Evolutionary conservation across 441 rosid genomes (phyloP), one percentile per base, ranked within the genome.

Genomic region (Corymbia calophylla): DNA sequence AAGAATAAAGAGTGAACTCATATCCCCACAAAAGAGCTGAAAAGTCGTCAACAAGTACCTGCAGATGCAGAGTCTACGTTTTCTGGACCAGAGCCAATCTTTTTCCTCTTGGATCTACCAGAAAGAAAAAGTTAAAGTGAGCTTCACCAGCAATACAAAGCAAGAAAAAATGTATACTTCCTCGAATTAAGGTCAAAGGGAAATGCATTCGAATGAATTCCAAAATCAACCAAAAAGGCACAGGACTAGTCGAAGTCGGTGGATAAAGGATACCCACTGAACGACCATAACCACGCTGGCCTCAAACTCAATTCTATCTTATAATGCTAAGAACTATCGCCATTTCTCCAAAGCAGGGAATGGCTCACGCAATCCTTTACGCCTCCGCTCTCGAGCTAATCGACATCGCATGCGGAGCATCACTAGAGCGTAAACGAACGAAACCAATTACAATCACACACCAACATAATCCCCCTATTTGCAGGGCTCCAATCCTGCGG

Each of bases 31-130:
- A 77, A 89, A 77, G 35, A 31, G 58, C 31, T 51, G 39, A 85
- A 35, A 44, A 87, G 54, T 49, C 29, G n/a, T 16, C 56, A 47
- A 32, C 66, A 47, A 31, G 31, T 86, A 87, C 91, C 89, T 89
- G 89, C 18, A 89, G 82, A 53, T 53, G 80, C 82, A n/a, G 88
- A 55, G 23, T 89, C 89, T 55, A 47, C 8, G 62, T 81, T 84
- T 16, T 80, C 87, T 48, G 87, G 23, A 81, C 89, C 91, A 18
- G 87, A 60, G n/a, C 64, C 80, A 48, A 58, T 48, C 89, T 81
- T 89, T 87, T 80, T 87, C 49, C 86, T 80, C 89, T 89, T 89
- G 89, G 87, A 87, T 62, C 87, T 89, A 60, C 16, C 31, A 39
- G 82, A 89, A 60, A 68, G 19, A 68, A 53, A 53, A 51, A 88